Evolutionary conservation across 768 basidiomycete species (phyloP), one percentile per base, ranked within the genome.

Genomic region (Tricholoma hemisulphureum): DNA sequence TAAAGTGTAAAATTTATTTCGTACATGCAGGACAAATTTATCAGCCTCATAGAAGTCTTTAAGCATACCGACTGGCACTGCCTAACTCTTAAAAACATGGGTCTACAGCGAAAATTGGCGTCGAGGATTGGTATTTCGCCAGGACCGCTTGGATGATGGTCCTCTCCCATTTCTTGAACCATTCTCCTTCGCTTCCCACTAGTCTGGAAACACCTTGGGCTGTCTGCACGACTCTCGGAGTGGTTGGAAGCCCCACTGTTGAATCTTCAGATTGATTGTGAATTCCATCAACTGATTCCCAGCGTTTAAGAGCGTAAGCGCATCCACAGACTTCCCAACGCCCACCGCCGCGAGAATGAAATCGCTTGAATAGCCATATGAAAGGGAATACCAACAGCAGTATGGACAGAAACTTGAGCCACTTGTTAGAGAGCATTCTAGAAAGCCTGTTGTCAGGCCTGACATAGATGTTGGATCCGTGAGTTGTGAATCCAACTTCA

Each of bases 111-210:
- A 69, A 68, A 16, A 73, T 65, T 1, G 71, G 74, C 14, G 67
- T 70, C 7, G 72, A 68, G 3, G 80, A 80, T 51, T 75, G 77
- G 61, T 80, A 73, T 18, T 76, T 73, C 53, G 68, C 70, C 4
- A 73, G 59, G 2, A 92, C 89, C 0, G 83, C 84, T 21, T 82
- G 77, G 41, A 75, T 75, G 54, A 95, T 90, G 1, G 83, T 77
- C 23, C 75, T 77, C 65, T 93, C 88, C 90, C 92, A 93, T 53
- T 75, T 76, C 67, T 78, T 80, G 68, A 92, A 88, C 91, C 91
- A 95, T 60, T 87, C 82, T 7, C 85, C 87, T 70, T 93, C 93
- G 58, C 78, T 78, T 56, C 91, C 92, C 1, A 84, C 65, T 8
- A 83, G 61, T 64, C 74, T 72, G 59, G 73, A 75, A 48, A 69